phyloP scores from a whole-genome alignment of 2,329 filamentous ascomycete genomes.

The Aspergillus oerlinghausenensis region DNA sequence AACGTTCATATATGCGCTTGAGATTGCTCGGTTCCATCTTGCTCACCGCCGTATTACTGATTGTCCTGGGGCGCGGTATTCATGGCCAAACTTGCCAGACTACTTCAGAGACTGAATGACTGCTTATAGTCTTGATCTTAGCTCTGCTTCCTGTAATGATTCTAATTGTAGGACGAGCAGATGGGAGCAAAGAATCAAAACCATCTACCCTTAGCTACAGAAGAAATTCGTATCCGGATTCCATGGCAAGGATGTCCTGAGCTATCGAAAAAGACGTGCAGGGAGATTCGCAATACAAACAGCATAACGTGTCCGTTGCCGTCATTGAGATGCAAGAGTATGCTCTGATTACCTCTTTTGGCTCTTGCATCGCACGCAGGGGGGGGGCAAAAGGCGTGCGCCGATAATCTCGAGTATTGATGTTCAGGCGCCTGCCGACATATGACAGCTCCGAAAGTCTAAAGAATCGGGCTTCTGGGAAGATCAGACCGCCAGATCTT shows the following conservation, averaged over 20 bases:
- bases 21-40: too few species aligned
- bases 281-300: neutral
- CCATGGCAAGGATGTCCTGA: neutral
- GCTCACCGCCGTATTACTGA: too few species aligned
- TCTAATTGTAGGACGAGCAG: neutral
- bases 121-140: too few species aligned
- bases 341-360: neutral
- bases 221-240: neutral
- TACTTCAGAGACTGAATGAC: too few species aligned
- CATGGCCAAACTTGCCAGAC: too few species aligned
- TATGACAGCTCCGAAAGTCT: slow-evolving; percentile 15
- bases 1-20: neutral
- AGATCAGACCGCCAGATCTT: slow-evolving; percentile 16
- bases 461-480: neutral
- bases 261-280: neutral
- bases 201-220: neutral
- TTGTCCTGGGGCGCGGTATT: too few species aligned
- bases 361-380: neutral
- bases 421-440: neutral
- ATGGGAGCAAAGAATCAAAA: neutral
- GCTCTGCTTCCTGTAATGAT: neutral
- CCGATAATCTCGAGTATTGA: neutral
- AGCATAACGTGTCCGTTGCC: slow-evolving; percentile 5
- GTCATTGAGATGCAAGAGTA: neutral
- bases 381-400: neutral